Evolutionary conservation across 139 green algal species (phyloP).

Genomic region (Protoeuglena noctilucae): DNA sequence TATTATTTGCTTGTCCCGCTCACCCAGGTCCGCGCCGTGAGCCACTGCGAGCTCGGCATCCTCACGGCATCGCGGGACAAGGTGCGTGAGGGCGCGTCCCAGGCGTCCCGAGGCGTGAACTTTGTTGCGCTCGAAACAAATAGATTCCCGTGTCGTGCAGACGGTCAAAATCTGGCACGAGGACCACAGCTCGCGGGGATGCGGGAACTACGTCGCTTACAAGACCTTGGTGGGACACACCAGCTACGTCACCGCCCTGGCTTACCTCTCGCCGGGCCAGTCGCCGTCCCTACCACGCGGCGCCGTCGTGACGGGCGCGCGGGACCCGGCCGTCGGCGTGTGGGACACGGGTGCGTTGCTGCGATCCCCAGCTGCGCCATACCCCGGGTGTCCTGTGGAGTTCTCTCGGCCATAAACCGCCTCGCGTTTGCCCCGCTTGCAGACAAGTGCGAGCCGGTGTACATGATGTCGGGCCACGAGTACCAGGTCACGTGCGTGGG

Average conservation of each 20-base stretch:
- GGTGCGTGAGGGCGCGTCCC: too few relatives aligned
- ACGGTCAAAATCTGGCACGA: not conserved
- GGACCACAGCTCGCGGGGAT: not conserved
- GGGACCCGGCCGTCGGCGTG: slow-evolving; percentile 56
- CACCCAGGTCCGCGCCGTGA: slow-evolving; percentile 43
- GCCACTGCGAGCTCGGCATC: slow-evolving; percentile 24
- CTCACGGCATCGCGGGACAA: slow-evolving; percentile 58
- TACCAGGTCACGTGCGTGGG: slow-evolving; percentile 66
- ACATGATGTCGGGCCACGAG: slow-evolving; percentile 49
- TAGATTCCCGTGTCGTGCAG: too few relatives aligned
- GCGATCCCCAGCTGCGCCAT: too few relatives aligned
- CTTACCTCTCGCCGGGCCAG: slow-evolving; percentile 23
- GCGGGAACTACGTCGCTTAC: not conserved
- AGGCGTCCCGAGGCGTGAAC: too few relatives aligned
- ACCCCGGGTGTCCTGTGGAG: too few relatives aligned
- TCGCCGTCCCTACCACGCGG: slow-evolving; percentile 15
- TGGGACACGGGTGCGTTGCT: slow-evolving; percentile 71
- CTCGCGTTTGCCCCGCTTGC: too few relatives aligned
- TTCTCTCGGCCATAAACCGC: too few relatives aligned
- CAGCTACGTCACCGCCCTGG: slow-evolving; percentile 57
- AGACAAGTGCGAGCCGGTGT: slow-evolving; percentile 13
- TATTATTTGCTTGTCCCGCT: too few relatives aligned
- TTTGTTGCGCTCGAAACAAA: too few relatives aligned
- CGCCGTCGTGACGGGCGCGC: slow-evolving; percentile 58
- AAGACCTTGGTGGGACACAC: slow-evolving; percentile 50